A percentile compares a stretch with the other conserved stretches of the same genome.
These are phyloP conservation scores for Lepidium sativum DNA, from an alignment of 345 rosid species.

Conservation along the genomic window DNA sequence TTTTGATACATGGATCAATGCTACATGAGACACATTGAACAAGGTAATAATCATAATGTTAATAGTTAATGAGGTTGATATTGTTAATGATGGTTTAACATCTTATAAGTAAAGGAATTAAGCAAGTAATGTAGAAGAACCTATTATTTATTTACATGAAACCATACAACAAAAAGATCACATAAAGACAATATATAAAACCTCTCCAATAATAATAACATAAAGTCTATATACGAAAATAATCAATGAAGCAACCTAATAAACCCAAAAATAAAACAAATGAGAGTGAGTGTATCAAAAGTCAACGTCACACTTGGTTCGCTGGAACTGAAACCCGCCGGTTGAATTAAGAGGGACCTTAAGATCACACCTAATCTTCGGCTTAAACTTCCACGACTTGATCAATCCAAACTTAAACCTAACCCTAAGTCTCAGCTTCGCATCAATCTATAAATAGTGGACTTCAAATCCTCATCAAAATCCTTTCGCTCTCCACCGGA, in stretches of 20 bases:
- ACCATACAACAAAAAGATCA: neutral
- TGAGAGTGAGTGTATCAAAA: too few relatives aligned
- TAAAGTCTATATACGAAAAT: neutral
- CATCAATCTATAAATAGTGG: conserved; percentile 38
- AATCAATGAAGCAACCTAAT: neutral
- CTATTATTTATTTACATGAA: conserved; percentile 17
- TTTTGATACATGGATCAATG: conserved; percentile 22
- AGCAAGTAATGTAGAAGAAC: too few relatives aligned
- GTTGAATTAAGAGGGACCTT: conserved; percentile 41
- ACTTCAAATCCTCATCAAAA: conserved; percentile 25
- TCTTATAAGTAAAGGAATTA: too few relatives aligned
- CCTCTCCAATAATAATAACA: neutral
- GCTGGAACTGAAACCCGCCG: conserved; percentile 7
- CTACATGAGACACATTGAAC: neutral
- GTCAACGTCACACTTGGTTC: conserved; percentile 45
- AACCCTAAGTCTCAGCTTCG: conserved; percentile 44
- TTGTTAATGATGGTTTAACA: neutral
- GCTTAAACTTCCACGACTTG: conserved; percentile 48
- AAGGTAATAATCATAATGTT: neutral
- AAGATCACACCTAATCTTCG: conserved; percentile 45
- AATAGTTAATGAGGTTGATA: neutral
- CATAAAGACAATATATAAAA: neutral
- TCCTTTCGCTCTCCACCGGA: conserved; percentile 15
- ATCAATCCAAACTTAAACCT: conserved; percentile 57
- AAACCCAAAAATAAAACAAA: neutral